phyloP scores from a whole-genome alignment of 2,329 filamentous ascomycete species.

The Incumbomyces delicatus region DNA sequence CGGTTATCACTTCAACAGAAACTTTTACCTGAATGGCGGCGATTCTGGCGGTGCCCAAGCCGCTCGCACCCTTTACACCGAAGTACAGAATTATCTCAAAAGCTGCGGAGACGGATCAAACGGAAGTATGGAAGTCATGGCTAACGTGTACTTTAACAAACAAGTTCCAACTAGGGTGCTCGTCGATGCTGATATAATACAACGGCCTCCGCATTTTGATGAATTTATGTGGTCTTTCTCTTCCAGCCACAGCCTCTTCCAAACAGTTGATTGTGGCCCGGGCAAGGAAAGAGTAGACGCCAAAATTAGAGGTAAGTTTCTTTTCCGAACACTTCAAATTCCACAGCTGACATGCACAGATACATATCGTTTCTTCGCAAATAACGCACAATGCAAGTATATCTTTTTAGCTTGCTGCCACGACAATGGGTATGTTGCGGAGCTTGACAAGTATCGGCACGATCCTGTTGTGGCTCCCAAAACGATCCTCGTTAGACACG shows the following conservation, averaged over 20 bases:
- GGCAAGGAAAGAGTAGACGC: conserved; percentile 51
- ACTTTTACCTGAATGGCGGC: conserved; percentile 35
- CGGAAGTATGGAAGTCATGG: conserved; percentile 40
- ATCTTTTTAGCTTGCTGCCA: conserved; percentile 56
- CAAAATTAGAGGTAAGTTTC: conserved; percentile 45
- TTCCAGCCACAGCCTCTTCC: conserved; percentile 43
- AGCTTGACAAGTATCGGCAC: conserved; percentile 42
- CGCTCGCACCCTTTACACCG: conserved; percentile 15
- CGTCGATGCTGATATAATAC: conserved; percentile 36
- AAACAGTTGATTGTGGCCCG: conserved; percentile 53
- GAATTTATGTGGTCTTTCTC: conserved; percentile 17
- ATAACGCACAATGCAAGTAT: conserved; percentile 53
- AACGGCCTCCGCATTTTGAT: conserved; percentile 10
- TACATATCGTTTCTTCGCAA: conserved; percentile 41
- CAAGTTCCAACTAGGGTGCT: conserved; percentile 43
- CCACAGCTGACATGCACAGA: conserved; percentile 13
- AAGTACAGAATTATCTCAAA: conserved; percentile 12
- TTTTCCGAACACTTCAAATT: too few species aligned
- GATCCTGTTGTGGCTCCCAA: conserved; percentile 12
- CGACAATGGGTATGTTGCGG: conserved; percentile 48
- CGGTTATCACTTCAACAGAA: conserved; percentile 47
- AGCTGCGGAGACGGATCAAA: neutral
- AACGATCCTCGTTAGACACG: conserved; percentile 13
- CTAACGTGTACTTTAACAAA: conserved; percentile 50
- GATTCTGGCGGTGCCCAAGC: conserved; percentile 44